Base-by-base conservation (phyloP, 306 rosid genomes). In the Prinsepia uniflora region DNA sequence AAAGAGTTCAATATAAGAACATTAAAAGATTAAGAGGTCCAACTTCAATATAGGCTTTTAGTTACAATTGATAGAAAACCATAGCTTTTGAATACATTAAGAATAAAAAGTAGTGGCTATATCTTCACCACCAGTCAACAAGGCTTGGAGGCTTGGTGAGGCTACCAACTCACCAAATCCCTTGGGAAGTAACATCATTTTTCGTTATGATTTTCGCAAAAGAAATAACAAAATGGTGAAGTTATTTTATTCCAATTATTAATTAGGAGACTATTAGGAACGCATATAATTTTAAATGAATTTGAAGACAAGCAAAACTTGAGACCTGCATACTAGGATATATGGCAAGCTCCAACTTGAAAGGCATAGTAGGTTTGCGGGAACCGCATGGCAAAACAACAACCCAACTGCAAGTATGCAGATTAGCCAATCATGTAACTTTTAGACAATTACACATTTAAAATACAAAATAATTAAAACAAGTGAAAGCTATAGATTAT, bases 291-390 rank as follows among this genome's bases (percentile, higher is more conserved):
- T 44, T 15, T 4, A 41, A 20, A 44, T 3, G 41, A 47, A 3
- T 44, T 12, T 19, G 54, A 45, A 44, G 53, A 64, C 5, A 44
- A 19, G 20, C 15, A 22, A 7, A 4, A 65, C 4, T 30, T 15
- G 64, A 34, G 5, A 40, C 12, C 99, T 95, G 99, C 76, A 89
- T 18, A 77, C 77, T 77, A 68, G 86, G 57, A 83, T 95, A 95
- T 14, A 89, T 74, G 18, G 91, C 99, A 82, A 95, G 97, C 90
- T 95, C 97, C 92, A 95, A 79, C 93, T 91, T 95, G 86, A 53
- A 88, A 79, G 99, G 99, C 81, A 49, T 75, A 17, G 86, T 69
- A 59, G 81, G 84, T 44, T 72, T 84, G 18, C 90, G 91, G 36
- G 89, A 79, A 70, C 97, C 96, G 71, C 81, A 82, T 47, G 99